Base-by-base conservation (phyloP, 148 eudicot species). In the Chenopodium quinoa region DNA sequence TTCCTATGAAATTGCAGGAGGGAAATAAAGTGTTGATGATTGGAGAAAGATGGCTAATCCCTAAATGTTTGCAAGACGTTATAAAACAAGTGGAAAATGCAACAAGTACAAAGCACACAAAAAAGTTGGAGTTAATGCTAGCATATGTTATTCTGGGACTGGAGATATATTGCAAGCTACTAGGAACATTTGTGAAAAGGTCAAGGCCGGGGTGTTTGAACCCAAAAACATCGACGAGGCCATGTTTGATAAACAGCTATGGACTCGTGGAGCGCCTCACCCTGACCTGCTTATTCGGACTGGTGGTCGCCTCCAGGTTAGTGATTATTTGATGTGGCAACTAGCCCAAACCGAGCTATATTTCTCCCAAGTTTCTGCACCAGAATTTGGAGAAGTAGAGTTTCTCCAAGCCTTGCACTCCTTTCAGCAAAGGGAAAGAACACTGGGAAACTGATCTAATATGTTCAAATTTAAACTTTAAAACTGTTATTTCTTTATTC, bases 311-410 rank as follows among this genome's bases (percentile, higher is more conserved):
- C 50, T 23, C 6, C 69, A 77, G 9, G 0, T 82, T 19, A 60
- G 77, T 19, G 67, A 82, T 71, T 82, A 7, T 50, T 60, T 54
- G 27, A 64, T 77, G 17, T 83, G 85, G 81, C 81, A 83, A 14
- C 6, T 25, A 0, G 76, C 85, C 48, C 46, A 78, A 31, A 50
- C 81, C 9, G 79, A 48, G 69, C 20, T 70, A 7, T 70, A 50
- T 19, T 79, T 70, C 66, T 70, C 75, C 8, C 8, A 79, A 11
- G 2, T 78, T 78, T n/a, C 0, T 17, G 40, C 46, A 6, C 80
- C 80, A 10, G 80, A 78, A 1, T 78, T 78, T 22, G 4, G 10
- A 7, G 37, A 66, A 66, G 37, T 1, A 11, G 70, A 66, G 34
- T 27, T 66, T 37, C 13, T 66, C 37, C 3, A 66, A 66, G 70